Base-by-base conservation (phyloP, 2,329 filamentous ascomycete species). In the Pseudocercospora fuligena region DNA sequence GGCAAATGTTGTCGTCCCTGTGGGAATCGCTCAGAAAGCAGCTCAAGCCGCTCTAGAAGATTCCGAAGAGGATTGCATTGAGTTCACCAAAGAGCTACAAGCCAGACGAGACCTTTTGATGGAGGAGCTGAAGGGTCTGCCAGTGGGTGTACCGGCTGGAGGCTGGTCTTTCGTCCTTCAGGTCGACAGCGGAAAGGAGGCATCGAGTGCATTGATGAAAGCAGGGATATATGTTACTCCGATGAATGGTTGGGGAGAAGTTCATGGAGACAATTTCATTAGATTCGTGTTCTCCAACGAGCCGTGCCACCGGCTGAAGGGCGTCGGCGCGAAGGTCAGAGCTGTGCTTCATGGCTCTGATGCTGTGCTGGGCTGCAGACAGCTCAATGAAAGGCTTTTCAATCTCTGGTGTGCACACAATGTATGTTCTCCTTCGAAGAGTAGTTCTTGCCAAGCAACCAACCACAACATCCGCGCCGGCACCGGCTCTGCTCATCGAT, bases 1-100 rank as follows among this genome's bases (percentile, higher is more conserved):
- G 29, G 29, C 29, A 31, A 31, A 31, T 31, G 29, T 31, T 31
- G 29, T 31, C 29, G 29, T 31, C 6, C 29, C 29, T 31, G 29
- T 31, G 6, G 29, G 29, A 5, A 31, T 31, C 9, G 29, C 29
- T 8, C 29, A 31, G 29, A 31, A 31, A 31, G 29, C 29, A 8
- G 29, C 29, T 8, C 66, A 64, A 46, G 60, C 65, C 61, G 60
- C 66, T 21, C 51, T 72, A 53, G 63, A 70, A 65, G 47, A 61
- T 51, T 59, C 60, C 63, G 43, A 66, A n/a, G 6, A 31, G 29
- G 61, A 64, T 40, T 47, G 47, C n/a, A 11, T 57, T 5, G 61
- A 59, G 7, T 67, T 61, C 21, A 62, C 58, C 5, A 36, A 21
- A 27, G 61, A 67, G 58, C 61, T 67, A 12, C 56, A 67, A 47